Evolutionary conservation across 208 protist species (phyloP), one percentile per base, ranked within the genome.

Genomic region (Leishmania turanica): DNA sequence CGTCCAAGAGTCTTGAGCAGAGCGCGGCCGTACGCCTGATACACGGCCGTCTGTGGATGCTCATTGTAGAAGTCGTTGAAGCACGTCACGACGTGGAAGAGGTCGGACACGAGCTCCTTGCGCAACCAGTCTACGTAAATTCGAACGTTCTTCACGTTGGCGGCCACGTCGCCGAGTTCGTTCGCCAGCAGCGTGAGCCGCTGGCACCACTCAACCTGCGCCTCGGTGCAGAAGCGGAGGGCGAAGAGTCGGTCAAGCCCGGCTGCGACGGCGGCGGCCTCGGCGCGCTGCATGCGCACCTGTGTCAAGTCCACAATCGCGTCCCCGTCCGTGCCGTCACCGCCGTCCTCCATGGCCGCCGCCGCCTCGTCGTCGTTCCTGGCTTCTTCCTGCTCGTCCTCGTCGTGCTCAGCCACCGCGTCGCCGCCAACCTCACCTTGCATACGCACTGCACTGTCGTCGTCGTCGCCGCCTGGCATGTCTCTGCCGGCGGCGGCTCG

Each of bases 201-300:
- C 77, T 95, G 94, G 79, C 90, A 92, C 92, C 92, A 97, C 81
- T 95, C 89, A 74, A 96, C 94, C 83, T 97, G 94, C 45, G 86
- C 85, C 84, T 95, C 92, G 4, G 92, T 97, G 83, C 72, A 92
- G 80, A 80, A 88, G 53, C 94, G 91, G 24, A 90, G 71, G 31
- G 82, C 91, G 73, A 97, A 96, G 13, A 90, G 72, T 8, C 87
- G 87, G 75, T 96, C 92, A 11, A 97, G 89, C 27, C 94, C 94
- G 7, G 88, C 88, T 6, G 90, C 87, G 8, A 96, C 89, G 1
- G 91, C 92, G 1, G 88, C 90, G 9, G 86, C 85, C 80, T 97
- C 94, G 1, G 89, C 58, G 13, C 89, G 89, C 75, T 92, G 88
- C 79, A 97, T 80, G 54, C 82, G 86, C 66, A 92, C 88, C 47